Percentiles rank a stretch among this genome's conserved stretches.
These are phyloP conservation scores for Lenzites betulinus DNA, from an alignment of 768 basidiomycete genomes.

Conservation along the genomic window DNA sequence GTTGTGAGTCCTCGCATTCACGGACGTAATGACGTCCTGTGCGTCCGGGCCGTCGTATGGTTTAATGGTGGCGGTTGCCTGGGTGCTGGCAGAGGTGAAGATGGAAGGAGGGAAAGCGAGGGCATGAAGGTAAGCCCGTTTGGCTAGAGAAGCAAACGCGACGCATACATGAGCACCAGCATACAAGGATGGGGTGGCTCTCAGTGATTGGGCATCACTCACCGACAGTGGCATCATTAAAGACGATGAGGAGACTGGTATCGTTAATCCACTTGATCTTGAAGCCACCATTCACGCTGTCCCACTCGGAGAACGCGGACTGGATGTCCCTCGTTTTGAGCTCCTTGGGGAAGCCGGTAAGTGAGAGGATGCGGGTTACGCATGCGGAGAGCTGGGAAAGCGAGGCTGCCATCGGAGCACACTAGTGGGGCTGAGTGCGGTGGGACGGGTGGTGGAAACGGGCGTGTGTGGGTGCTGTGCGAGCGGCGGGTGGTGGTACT, in stretches of 20 bases:
- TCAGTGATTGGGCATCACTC: conserved; percentile 40
- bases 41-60: conserved; percentile 97
- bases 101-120: conserved; percentile 80
- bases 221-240: conserved; percentile 89
- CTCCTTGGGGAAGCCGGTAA: conserved; percentile 92
- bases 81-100: conserved; percentile 57
- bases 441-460: conserved; percentile 9
- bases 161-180: neutral
- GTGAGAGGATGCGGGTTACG: conserved; percentile 91
- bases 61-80: conserved; percentile 62
- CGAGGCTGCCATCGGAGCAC: conserved; percentile 60
- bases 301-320: conserved; percentile 86
- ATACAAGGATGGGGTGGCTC: neutral
- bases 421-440: conserved; percentile 5
- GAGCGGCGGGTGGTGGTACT: conserved; percentile 20
- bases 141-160: conserved; percentile 55
- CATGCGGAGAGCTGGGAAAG: conserved; percentile 88
- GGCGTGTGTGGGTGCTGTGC: conserved; percentile 21
- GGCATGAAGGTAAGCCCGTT: conserved; percentile 91
- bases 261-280: conserved; percentile 99
- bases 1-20: conserved; percentile 70
- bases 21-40: conserved; percentile 78
- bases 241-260: conserved; percentile 92
- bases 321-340: conserved; percentile 98
- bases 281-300: conserved; percentile 84